Evolutionary conservation across 257 asterid genomes (phyloP).

Genomic region (Nicotiana knightiana): DNA sequence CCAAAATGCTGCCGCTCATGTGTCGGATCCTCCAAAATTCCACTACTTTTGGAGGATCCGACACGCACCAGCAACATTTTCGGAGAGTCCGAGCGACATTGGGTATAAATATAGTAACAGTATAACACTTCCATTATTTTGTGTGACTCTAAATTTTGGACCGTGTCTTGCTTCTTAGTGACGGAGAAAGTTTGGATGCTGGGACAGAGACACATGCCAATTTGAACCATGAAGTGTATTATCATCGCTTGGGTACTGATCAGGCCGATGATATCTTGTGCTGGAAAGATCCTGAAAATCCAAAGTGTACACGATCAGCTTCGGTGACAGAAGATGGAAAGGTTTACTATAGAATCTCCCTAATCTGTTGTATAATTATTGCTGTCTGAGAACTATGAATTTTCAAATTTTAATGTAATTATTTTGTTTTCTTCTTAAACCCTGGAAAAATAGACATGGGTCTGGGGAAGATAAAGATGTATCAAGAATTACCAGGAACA

Average conservation of each 20-base stretch:
- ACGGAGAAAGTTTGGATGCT: conserved; percentile 73
- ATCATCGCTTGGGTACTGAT: conserved; percentile 81
- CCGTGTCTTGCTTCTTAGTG: conserved; percentile 41
- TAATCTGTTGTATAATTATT: conserved; percentile 2
- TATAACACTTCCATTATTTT: neutral
- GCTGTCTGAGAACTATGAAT: neutral
- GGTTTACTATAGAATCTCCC: conserved; percentile 28
- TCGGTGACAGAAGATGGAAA: conserved; percentile 88
- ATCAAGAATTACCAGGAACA: neutral
- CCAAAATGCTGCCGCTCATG: too few relatives aligned
- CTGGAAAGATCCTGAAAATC: conserved; percentile 84
- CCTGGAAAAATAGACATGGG: neutral
- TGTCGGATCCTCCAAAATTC: too few relatives aligned
- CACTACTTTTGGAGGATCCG: too few relatives aligned
- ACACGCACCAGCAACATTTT: too few relatives aligned
- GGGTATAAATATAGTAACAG: neutral
- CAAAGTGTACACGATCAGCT: conserved; percentile 63
- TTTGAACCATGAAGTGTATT: conserved; percentile 77
- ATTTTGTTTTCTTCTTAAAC: neutral
- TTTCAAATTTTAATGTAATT: neutral
- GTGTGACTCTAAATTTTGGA: neutral
- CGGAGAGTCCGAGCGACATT: too few relatives aligned
- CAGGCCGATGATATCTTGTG: conserved; percentile 91
- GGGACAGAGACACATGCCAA: conserved; percentile 81
- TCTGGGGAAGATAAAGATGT: neutral